Evolutionary conservation across 768 basidiomycete genomes (phyloP), one percentile per base, ranked within the genome.

Genomic region (Kwoniella dendrophila): DNA sequence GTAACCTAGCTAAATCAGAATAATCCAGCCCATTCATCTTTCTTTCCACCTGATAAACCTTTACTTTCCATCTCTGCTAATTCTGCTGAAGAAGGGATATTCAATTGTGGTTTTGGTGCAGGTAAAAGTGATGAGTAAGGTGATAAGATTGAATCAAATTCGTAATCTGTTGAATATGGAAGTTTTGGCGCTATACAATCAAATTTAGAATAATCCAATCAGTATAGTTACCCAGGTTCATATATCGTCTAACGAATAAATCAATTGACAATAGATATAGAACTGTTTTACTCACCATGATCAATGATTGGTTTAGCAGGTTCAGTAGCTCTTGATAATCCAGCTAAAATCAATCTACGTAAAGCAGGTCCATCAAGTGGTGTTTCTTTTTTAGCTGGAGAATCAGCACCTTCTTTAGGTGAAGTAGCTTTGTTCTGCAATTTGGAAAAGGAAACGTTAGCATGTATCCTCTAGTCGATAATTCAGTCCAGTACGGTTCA

Each of bases 11-110:
- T n/a, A n/a, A 22, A 29, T 49, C 57, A 78, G 50, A 66, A 74
- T 53, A 78, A 59, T 12, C 75, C 75, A 16, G 75, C 75, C 66
- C 66, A 76, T 56, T 78, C 77, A 54, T 78, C 77, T 45, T 59
- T 50, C 67, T 71, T 70, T 16, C 44, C 61, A 0, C 20, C 40
- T 10, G 27, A 16, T 30, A 40, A 29, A 12, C 66, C 67, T 12
- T 59, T 49, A 14, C 69, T 53, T 54, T 70, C 70, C 20, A 63
- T 58, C 10, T 56, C 66, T 8, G 62, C 62, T 38, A 74, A 50
- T 10, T 54, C 48, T 14, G 62, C 72, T 18, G 56, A 22, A 24
- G 36, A 59, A 0, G 75, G 75, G 22, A 75, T 58, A 26, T 41
- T 40, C 4, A 73, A 41, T 14, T 48, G 33, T 0, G 75, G 75